Evolutionary conservation across 2,329 filamentous ascomycete species (phyloP).

Genomic region (Neodidymelliopsis sp.): DNA sequence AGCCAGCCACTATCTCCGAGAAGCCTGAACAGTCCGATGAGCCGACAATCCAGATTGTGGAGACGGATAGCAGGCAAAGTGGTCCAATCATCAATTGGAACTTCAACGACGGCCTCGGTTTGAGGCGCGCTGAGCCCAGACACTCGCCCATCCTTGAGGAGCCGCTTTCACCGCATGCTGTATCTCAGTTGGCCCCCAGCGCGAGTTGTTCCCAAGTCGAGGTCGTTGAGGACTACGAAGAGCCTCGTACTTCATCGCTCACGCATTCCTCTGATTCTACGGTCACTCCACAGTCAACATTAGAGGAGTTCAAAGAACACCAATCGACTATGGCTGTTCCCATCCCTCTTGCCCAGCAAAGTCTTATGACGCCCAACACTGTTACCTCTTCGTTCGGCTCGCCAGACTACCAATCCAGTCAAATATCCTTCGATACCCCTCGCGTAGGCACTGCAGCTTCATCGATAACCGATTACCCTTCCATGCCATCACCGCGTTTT

Average conservation of each 20-base stretch:
- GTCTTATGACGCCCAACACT: constrained; percentile 71
- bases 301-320: constrained; percentile 45
- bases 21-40: constrained; percentile 50
- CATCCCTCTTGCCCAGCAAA: constrained; percentile 50
- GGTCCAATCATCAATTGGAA: constrained; percentile 55
- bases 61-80: constrained; percentile 50
- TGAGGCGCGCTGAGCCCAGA: constrained; percentile 33
- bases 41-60: constrained; percentile 56
- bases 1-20: constrained; percentile 25
- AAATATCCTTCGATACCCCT: constrained; percentile 72
- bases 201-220: constrained; percentile 47
- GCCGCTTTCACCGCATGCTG: constrained; percentile 36
- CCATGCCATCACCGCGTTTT: constrained; percentile 73
- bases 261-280: constrained; percentile 61
- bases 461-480: constrained; percentile 74
- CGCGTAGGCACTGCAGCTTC: constrained; percentile 78
- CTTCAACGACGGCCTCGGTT: constrained; percentile 50
- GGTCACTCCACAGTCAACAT: constrained; percentile 46
- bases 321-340: constrained; percentile 48
- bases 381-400: constrained; percentile 68
- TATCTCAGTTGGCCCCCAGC: constrained; percentile 19
- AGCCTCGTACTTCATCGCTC: constrained; percentile 57
- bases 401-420: constrained; percentile 68
- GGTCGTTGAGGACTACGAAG: constrained; percentile 57
- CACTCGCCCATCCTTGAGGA: constrained; percentile 26